Percentiles rank a stretch among this genome's conserved stretches.
Evolutionary conservation across 1,284 basidiomycete species (phyloP).

Genomic region (Baeospora myosura): DNA sequence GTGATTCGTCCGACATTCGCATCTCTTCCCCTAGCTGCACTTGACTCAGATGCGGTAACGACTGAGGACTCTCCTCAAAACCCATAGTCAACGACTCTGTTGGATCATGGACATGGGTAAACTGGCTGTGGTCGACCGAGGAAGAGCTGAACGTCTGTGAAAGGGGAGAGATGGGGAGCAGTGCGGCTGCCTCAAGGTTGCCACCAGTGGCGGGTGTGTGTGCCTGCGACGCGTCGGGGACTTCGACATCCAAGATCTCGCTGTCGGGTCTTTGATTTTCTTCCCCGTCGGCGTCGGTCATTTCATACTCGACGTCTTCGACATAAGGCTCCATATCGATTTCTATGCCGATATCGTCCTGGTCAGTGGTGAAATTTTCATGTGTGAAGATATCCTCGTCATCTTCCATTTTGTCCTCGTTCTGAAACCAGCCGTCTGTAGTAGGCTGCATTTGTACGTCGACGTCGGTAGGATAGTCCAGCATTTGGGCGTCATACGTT

Average conservation of each 20-base stretch:
- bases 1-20: too few species aligned
- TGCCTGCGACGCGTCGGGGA: constrained; percentile 38
- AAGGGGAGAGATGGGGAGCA: too few species aligned
- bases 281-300: constrained; percentile 48
- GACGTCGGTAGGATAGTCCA: constrained; percentile 53
- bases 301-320: constrained; percentile 58
- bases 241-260: constrained; percentile 46
- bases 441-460: constrained; percentile 56
- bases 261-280: constrained; percentile 28
- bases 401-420: constrained; percentile 60
- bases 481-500: constrained; percentile 59
- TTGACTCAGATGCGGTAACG: too few species aligned
- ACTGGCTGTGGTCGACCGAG: too few species aligned
- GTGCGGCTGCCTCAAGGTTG: too few species aligned
- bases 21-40: too few species aligned
- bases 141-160: too few species aligned
- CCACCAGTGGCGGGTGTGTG: not conserved
- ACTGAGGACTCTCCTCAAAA: too few species aligned
- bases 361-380: constrained; percentile 17
- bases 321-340: constrained; percentile 65
- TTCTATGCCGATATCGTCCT: constrained; percentile 44
- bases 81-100: too few species aligned
- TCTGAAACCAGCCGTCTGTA: constrained; percentile 39
- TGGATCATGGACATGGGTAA: too few species aligned
- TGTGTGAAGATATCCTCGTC: constrained; percentile 37